Conservation (phyloP, 1,139 yeast genomes). For the Arxiozyma heterogenica region DNA sequence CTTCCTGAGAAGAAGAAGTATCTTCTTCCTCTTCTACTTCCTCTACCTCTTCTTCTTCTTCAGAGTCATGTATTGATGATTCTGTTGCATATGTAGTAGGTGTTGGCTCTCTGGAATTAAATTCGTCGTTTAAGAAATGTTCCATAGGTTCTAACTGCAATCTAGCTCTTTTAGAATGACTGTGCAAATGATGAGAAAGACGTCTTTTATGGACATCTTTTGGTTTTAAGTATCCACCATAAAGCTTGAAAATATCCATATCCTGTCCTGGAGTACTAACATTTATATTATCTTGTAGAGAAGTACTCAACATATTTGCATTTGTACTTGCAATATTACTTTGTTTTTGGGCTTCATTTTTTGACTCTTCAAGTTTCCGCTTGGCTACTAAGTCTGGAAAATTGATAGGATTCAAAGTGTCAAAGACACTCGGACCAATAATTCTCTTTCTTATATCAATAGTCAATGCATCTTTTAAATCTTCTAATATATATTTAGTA, state of each 20-base stretch:
- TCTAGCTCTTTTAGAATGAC: slow-evolving; percentile 10
- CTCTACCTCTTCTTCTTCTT: slow-evolving; percentile 13
- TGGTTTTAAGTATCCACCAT: slow-evolving; percentile 19
- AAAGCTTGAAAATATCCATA: slow-evolving; percentile 27
- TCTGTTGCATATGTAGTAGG: slow-evolving; percentile 9
- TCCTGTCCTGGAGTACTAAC: slow-evolving; percentile 13
- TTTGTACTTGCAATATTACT: slow-evolving; percentile 12
- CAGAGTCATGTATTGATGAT: slow-evolving; percentile 8
- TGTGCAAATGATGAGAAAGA: slow-evolving; percentile 2
- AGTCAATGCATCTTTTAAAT: slow-evolving; percentile 52
- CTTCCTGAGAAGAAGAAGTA: neutral
- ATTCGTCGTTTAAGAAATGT: slow-evolving; percentile 56
- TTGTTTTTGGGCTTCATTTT: slow-evolving; percentile 21
- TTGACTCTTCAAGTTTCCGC: slow-evolving; percentile 31
- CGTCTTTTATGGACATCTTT: slow-evolving; percentile 9
- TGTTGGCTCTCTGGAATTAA: slow-evolving; percentile 19
- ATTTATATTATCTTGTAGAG: neutral
- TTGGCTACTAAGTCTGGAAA: slow-evolving; percentile 48
- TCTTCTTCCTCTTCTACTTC: slow-evolving; percentile 9
- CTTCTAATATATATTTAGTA: slow-evolving; percentile 48
- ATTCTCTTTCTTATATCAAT: slow-evolving; percentile 71
- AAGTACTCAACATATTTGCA: slow-evolving; percentile 10
- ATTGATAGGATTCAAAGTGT: slow-evolving; percentile 49
- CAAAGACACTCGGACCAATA: slow-evolving; percentile 62
- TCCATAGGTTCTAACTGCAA: slow-evolving; percentile 45